A percentile compares a stretch with the other conserved stretches of the same genome.
Conservation (phyloP, 768 basidiomycete genomes). For the Dioszegia crocea region DNA sequence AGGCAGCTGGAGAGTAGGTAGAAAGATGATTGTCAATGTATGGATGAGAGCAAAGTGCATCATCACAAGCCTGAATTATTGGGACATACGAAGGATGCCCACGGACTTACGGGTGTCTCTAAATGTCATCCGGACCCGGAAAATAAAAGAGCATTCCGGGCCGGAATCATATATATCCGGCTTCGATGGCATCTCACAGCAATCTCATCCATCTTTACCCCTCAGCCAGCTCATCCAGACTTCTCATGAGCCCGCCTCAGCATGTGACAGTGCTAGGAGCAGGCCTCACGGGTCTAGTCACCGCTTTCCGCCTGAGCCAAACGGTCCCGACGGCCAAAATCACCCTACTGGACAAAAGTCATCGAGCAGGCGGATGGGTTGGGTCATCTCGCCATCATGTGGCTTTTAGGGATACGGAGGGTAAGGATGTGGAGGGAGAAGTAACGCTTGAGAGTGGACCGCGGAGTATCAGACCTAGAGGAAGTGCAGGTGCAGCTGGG, state of each 20-base stretch:
- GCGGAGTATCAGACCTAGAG: constrained; percentile 72
- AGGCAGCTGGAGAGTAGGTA: too few species aligned
- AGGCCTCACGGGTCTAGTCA: constrained; percentile 57
- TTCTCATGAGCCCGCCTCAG: constrained; percentile 12
- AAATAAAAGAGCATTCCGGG: too few species aligned
- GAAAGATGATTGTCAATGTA: too few species aligned
- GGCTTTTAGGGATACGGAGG: constrained; percentile 21
- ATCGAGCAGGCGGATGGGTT: constrained; percentile 81
- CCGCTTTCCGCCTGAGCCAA: constrained; percentile 50
- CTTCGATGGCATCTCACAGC: too few species aligned
- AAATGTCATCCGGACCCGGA: too few species aligned
- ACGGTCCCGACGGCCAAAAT: constrained; percentile 53
- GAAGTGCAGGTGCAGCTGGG: constrained; percentile 56
- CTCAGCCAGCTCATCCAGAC: too few species aligned
- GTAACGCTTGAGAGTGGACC: constrained; percentile 82
- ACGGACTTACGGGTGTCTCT: too few species aligned
- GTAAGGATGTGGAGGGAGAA: constrained; percentile 38
- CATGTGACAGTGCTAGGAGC: constrained; percentile 53
- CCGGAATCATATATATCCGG: too few species aligned
- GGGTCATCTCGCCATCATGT: constrained; percentile 53
- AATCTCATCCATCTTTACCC: too few species aligned
- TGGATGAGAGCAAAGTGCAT: too few species aligned
- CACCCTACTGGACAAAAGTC: constrained; percentile 64
- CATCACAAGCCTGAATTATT: too few species aligned
- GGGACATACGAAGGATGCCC: too few species aligned